phyloP scores from a whole-genome alignment of 75 land plant species.

The Larix kaempferi region DNA sequence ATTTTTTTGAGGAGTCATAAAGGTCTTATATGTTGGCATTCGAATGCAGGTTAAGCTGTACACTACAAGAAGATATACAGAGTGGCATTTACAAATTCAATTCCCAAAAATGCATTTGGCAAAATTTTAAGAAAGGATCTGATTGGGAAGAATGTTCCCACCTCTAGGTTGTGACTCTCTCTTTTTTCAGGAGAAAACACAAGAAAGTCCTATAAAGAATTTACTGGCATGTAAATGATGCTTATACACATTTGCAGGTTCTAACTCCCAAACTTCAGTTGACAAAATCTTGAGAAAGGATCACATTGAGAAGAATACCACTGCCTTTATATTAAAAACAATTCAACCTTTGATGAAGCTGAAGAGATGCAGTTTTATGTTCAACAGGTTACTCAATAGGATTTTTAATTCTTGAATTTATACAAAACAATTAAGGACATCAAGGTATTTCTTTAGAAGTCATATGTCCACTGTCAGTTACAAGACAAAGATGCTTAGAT shows the following conservation, averaged over 20 bases:
- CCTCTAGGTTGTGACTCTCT: background rate
- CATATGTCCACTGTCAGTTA: background rate
- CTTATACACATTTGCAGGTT: too few species aligned
- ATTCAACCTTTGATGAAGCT: background rate
- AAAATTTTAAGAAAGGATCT: conserved; percentile 61
- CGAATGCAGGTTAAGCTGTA: conserved; percentile 58
- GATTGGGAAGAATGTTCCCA: conserved; percentile 11
- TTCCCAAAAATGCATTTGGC: conserved; percentile 64
- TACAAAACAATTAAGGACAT: background rate
- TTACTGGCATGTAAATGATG: too few species aligned
- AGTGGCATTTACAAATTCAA: conserved; percentile 42
- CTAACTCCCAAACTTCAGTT: too few species aligned
- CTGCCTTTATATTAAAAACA: too few species aligned
- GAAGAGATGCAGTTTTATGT: background rate
- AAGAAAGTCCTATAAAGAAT: too few species aligned
- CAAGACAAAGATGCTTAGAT: background rate
- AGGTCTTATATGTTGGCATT: background rate
- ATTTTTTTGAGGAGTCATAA: background rate
- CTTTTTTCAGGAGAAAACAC: too few species aligned
- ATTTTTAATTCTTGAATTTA: background rate
- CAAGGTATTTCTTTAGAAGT: background rate
- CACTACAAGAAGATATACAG: conserved; percentile 65
- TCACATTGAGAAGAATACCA: too few species aligned
- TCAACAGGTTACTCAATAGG: background rate
- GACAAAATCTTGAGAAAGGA: too few species aligned